A percentile compares a stretch with the other conserved stretches of the same genome.
Conservation (phyloP, 1,284 basidiomycete species). For the Dichomitus squalens region DNA sequence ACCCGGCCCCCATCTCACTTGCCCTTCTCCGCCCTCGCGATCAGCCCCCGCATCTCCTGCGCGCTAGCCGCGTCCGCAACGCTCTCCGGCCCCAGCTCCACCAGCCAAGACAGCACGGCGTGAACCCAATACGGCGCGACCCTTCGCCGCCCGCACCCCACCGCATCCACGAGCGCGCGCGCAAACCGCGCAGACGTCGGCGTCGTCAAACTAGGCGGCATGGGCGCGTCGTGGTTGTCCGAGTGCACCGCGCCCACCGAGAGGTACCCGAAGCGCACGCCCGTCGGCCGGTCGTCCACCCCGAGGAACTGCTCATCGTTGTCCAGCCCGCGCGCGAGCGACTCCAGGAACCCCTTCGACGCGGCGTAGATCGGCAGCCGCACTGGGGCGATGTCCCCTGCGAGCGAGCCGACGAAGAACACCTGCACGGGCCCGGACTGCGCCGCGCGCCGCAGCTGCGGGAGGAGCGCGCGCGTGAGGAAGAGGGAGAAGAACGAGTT, state of each 20-base stretch:
- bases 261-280: conserved; percentile 29
- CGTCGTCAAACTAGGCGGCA: conserved; percentile 9
- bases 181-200: conserved; percentile 25
- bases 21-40: conserved; percentile 4
- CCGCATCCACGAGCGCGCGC: conserved; percentile 18
- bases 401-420: conserved; percentile 30
- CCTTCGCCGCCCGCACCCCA: conserved; percentile 24
- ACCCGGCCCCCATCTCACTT: too few relatives aligned
- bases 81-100: conserved; percentile 13
- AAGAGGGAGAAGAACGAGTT: conserved; percentile 32
- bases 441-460: conserved; percentile 27
- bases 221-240: conserved; percentile 13
- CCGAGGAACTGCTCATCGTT: conserved; percentile 27
- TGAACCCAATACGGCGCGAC: conserved; percentile 25
- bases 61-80: conserved; percentile 15
- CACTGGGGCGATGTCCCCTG: conserved; percentile 24
- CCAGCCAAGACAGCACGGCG: conserved; percentile 14
- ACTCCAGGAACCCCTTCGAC: conserved; percentile 29
- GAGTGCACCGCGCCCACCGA: conserved; percentile 27
- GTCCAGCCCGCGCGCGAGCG: conserved; percentile 28
- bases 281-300: conserved; percentile 19
- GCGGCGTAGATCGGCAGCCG: conserved; percentile 29
- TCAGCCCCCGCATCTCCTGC: conserved; percentile 18
- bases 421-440: conserved; percentile 27
- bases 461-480: conserved; percentile 32